Base-by-base conservation (phyloP, 2,329 filamentous ascomycete species). In the Cordyceps farinosa region DNA sequence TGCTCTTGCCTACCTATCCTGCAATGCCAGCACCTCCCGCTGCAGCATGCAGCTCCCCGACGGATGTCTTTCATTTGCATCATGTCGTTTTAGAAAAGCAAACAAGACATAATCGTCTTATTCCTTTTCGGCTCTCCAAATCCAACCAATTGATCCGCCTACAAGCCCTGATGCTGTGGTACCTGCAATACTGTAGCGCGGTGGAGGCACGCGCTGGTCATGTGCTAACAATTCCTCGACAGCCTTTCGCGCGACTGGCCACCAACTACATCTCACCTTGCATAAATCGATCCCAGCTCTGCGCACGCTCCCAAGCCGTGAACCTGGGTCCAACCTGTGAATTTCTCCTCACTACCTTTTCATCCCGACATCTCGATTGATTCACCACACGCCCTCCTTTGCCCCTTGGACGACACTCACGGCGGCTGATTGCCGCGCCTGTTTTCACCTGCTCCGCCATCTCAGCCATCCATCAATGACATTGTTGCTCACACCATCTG, bases 201-300 rank as follows among this genome's bases (percentile, higher is more conserved):
- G 27, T 53, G 15, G 34, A 55, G 42, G 60, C 17, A 34, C 3
- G 7, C 44, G 17, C 3, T 17, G 34, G 60, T 62, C 52, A 48
- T 62, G 51, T 50, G 45, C 52, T 62, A 62, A 62, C 60, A 62
- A 62, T 62, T 56, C 56, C 45, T n/a, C 36, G n/a, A 40, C 47
- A 47, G n/a, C 15, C n/a, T 22, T 11, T 57, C 54, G 27, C 40
- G 52, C 36, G 34, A 30, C 34, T 3, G 32, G 53, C 42, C 59
- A 47, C n/a, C 59, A 55, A 61, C 40, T 9, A 15, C 40, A 40
- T 36, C 50, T 36, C 50, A 55, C 50, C 42, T 45, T 38, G 32
- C 38, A 51, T 38, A 38, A 30, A 55, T 45, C 50, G 6, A 61
- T 45, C 30, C 38, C 32, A 36, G 27, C n/a, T 52, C 29, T 1